These are phyloP conservation scores for Pichia gijzeniarum DNA, from an alignment of 805 yeast species.

Conservation along the genomic window DNA sequence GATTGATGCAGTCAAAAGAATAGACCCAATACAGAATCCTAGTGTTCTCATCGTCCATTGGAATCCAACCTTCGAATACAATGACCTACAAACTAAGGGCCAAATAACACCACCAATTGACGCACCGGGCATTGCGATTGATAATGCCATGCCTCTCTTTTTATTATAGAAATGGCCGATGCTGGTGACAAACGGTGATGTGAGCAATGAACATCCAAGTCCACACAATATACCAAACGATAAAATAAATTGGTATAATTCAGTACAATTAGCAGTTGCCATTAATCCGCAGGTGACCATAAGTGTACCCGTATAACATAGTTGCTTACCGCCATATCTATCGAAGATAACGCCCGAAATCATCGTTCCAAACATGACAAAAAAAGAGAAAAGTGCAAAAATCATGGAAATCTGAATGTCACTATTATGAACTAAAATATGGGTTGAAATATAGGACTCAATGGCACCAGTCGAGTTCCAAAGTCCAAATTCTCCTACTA, in stretches of 20 bases:
- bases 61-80: conserved; percentile 47
- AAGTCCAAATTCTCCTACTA: conserved; percentile 54
- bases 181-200: conserved; percentile 42
- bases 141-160: conserved; percentile 54
- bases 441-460: conserved; percentile 52
- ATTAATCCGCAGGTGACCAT: conserved; percentile 35
- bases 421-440: conserved; percentile 42
- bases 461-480: conserved; percentile 62
- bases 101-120: conserved; percentile 51
- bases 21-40: conserved; percentile 39
- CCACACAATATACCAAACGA: conserved; percentile 43
- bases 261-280: conserved; percentile 38
- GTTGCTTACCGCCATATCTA: conserved; percentile 36
- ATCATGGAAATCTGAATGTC: conserved; percentile 59
- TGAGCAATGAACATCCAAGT: conserved; percentile 40
- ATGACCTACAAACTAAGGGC: conserved; percentile 46
- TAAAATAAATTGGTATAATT: conserved; percentile 45
- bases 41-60: conserved; percentile 54
- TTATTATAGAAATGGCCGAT: conserved; percentile 55
- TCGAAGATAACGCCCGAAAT: conserved; percentile 43
- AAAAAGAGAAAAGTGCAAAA: conserved; percentile 47
- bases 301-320: conserved; percentile 33
- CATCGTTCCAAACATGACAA: conserved; percentile 36
- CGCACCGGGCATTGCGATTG: conserved; percentile 56
- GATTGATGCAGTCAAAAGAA: conserved; percentile 26